Conservation (phyloP, 495 filamentous ascomycete genomes). For the Astrothelium macrocarpum region DNA sequence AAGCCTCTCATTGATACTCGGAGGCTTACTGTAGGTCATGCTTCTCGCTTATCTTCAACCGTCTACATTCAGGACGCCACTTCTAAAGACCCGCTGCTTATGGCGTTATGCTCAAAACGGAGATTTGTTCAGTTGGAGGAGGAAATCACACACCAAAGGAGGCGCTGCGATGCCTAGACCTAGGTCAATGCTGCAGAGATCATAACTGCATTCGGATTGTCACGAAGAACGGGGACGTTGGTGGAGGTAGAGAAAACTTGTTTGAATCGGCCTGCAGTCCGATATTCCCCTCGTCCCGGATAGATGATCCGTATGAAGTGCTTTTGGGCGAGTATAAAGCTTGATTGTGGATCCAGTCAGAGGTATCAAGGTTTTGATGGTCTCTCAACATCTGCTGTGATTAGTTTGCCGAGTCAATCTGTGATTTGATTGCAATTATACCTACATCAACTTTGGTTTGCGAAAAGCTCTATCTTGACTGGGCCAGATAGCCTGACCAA, state of each 20-base stretch:
- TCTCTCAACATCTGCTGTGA: no score
- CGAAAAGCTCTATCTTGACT: no score
- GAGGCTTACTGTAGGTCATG: neutral
- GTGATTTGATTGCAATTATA: no score
- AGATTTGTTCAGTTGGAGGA: neutral
- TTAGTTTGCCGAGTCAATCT: no score
- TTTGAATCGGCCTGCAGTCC: neutral
- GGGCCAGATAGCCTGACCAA: no score
- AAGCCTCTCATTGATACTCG: neutral
- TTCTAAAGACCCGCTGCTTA: neutral
- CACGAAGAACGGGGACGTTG: neutral
- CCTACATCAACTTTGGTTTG: no score
- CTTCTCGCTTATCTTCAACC: neutral
- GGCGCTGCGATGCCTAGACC: neutral
- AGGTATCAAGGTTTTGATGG: no score
- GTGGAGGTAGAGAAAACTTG: neutral
- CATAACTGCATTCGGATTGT: neutral
- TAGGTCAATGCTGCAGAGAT: neutral
- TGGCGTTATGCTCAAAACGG: neutral
- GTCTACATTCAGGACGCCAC: neutral
- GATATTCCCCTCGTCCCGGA: neutral
- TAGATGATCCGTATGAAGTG: neutral
- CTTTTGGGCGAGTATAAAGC: neutral
- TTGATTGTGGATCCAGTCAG: neutral
- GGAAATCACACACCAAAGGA: neutral